Evolutionary conservation across 495 filamentous ascomycete genomes (phyloP).

Genomic region (Annulohypoxylon bovei): DNA sequence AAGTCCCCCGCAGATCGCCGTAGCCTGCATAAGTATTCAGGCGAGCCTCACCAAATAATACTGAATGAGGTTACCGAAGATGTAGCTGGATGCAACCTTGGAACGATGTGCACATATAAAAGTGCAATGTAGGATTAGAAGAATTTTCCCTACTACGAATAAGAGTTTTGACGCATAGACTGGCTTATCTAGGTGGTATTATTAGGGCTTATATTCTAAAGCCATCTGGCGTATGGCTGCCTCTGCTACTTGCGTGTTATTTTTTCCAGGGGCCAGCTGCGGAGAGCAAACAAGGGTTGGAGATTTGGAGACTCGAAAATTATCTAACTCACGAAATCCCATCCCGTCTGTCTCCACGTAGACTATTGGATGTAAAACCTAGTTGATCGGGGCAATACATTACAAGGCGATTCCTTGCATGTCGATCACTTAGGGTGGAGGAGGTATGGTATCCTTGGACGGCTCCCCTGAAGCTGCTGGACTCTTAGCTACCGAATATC

Average conservation of each 20-base stretch:
- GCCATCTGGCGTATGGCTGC: constrained; percentile 7
- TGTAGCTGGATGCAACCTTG: neutral
- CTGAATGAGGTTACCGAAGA: neutral
- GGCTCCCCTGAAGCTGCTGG: neutral
- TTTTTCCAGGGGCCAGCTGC: no score
- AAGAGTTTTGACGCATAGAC: neutral
- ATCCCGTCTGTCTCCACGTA: constrained; percentile 21
- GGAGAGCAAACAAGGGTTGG: neutral
- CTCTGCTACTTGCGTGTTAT: neutral
- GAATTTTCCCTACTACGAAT: neutral
- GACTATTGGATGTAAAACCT: neutral
- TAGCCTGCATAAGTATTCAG: constrained; percentile 17
- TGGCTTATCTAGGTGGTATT: neutral
- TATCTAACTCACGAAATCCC: neutral
- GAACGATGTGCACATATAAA: neutral
- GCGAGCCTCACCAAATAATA: constrained; percentile 15
- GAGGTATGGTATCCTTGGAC: neutral
- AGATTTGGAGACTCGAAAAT: neutral
- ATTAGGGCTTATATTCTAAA: neutral
- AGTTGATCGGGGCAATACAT: neutral
- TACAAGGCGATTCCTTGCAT: constrained; percentile 1
- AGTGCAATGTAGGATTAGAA: constrained; percentile 25
- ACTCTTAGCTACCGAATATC: neutral
- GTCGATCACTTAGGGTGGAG: neutral
- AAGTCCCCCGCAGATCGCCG: constrained; percentile 3